Conservation (phyloP, 1,139 yeast genomes). For the Yamadazyma diospyri region DNA sequence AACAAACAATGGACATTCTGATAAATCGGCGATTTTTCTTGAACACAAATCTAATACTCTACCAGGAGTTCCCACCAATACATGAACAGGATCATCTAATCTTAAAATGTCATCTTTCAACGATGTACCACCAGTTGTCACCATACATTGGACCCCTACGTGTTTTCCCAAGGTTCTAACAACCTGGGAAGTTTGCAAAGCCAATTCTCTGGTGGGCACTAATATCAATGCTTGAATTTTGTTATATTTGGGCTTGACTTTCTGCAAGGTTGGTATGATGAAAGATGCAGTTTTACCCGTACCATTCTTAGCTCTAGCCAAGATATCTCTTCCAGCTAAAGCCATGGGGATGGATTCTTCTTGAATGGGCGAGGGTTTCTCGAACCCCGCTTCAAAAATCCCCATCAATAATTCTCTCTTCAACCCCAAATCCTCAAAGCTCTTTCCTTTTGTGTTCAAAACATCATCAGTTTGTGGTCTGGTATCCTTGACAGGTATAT, state of each 20-base stretch:
- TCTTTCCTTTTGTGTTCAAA: constrained; percentile 81
- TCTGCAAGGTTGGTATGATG: constrained; percentile 81
- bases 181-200: constrained; percentile 96
- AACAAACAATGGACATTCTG: constrained; percentile 83
- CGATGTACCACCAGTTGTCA: constrained; percentile 97
- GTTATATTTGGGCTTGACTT: constrained; percentile 75
- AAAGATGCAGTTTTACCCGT: constrained; percentile 98
- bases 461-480: constrained; percentile 98
- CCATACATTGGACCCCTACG: constrained; percentile 91
- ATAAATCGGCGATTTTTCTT: constrained; percentile 80
- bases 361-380: constrained; percentile 96
- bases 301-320: constrained; percentile 98
- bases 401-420: constrained; percentile 96
- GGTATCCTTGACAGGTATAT: constrained; percentile 77
- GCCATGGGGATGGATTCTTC: constrained; percentile 98
- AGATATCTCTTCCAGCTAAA: constrained; percentile 88
- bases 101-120: constrained; percentile 92
- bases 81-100: constrained; percentile 87
- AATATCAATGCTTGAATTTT: constrained; percentile 86
- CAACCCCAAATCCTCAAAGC: constrained; percentile 88
- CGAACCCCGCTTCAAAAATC: constrained; percentile 97
- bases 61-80: constrained; percentile 94
- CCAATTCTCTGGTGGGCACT: constrained; percentile 93
- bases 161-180: constrained; percentile 97
- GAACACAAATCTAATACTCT: constrained; percentile 93